A percentile compares a stretch with the other conserved stretches of the same genome.
Conservation (phyloP, 2,329 filamentous ascomycete species). For the Zelopaecilomyces penicillatus region DNA sequence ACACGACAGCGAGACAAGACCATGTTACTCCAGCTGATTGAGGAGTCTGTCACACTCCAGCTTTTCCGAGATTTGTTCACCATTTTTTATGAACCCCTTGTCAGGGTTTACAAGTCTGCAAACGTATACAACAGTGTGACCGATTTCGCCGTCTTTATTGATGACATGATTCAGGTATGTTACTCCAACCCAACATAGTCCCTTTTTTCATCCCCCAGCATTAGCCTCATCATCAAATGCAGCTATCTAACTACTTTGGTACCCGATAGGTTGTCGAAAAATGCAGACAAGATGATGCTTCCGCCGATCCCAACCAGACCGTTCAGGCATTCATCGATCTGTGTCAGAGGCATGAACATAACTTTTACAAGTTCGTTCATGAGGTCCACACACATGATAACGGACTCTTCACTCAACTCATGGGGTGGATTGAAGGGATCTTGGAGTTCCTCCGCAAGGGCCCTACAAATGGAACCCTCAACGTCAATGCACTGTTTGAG, state of each 20-base stretch:
- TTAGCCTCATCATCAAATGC: too few relatives aligned
- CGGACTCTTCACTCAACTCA: slow-evolving; percentile 88
- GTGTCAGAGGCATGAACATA: slow-evolving; percentile 87
- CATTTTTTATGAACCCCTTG: slow-evolving; percentile 96
- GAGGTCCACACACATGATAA: slow-evolving; percentile 97
- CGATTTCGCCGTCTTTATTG: slow-evolving; percentile 86
- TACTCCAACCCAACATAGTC: too few relatives aligned
- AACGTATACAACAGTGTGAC: slow-evolving; percentile 98
- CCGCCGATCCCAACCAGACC: slow-evolving; percentile 93
- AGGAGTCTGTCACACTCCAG: slow-evolving; percentile 95
- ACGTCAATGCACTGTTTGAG: slow-evolving; percentile 89
- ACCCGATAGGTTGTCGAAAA: slow-evolving; percentile 49
- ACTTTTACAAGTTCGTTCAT: slow-evolving; percentile 98
- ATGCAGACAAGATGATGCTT: slow-evolving; percentile 68
- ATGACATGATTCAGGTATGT: slow-evolving; percentile 77
- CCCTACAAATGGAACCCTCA: slow-evolving; percentile 74
- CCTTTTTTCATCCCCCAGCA: too few relatives aligned
- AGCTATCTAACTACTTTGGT: too few relatives aligned
- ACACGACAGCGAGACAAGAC: slow-evolving; percentile 88
- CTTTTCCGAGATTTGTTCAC: slow-evolving; percentile 94
- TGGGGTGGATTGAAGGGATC: slow-evolving; percentile 96
- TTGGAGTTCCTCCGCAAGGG: slow-evolving; percentile 86
- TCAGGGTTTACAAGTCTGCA: slow-evolving; percentile 95
- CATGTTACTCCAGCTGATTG: slow-evolving; percentile 94
- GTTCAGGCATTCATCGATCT: slow-evolving; percentile 97